Base-by-base conservation (phyloP, 345 rosid genomes). In the Salix viminalis region DNA sequence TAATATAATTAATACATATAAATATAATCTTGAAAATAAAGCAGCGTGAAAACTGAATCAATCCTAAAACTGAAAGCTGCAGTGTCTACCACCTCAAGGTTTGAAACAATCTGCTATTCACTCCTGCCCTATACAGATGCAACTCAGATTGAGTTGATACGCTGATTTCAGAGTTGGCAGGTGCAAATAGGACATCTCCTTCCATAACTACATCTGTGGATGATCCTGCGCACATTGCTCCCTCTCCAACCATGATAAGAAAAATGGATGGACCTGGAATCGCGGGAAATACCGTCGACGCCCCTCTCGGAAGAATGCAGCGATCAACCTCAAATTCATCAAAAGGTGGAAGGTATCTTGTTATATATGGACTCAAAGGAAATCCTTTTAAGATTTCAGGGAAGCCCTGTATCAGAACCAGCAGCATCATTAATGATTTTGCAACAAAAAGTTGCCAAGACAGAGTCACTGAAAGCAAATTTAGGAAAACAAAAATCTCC, bases 281-380 rank as follows among this genome's bases (percentile, higher is more conserved):
- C 32, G 91, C 86, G 1, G 94, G 92, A 73, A 96, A 96, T 81
- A 88, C 85, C 0, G 94, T 83, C 0, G 96, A 86, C 71, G 87
- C 85, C 37, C 89, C 94, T 62, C 74, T 42, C 2, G 96, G 97
- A 64, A 96, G 94, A 71, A 85, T 66, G 83, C 98, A 93, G 36
- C 79, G 61, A 84, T 94, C 98, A 10, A 94, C 90, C 85, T 92
- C 98, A 18, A 96, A 96, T 81, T 96, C 99, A 30, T 92, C 93
- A 28, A 96, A 96, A 5, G 99, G 97, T 1, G 98, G 98, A 23
- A 88, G 89, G 82, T 94, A 96, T 85, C 96, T 92, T 70, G 88
- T 92, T 76, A 86, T 82, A 81, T 90, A 90, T 2, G 91, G 85
- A 79, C 80, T 83, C 78, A 96, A 52, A 28, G 85, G 89, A 73